These are phyloP conservation scores for Entomortierella lignicola DNA, from an alignment of 192 early-diverging fungal genomes.

Conservation along the genomic window DNA sequence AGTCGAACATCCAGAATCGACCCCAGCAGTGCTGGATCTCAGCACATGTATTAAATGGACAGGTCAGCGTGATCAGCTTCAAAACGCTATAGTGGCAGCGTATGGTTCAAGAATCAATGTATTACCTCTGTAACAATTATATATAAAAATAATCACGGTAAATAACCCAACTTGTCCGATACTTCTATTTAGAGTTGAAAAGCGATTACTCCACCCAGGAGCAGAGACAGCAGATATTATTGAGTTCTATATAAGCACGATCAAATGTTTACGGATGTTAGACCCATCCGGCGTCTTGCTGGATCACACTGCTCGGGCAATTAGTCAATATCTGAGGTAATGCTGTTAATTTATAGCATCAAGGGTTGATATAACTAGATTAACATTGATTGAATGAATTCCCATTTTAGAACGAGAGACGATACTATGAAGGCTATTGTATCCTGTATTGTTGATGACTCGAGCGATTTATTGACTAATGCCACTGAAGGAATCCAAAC, in stretches of 20 bases:
- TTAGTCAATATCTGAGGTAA: constrained; percentile 70
- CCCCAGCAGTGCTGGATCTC: constrained; percentile 70
- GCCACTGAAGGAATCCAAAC: constrained; percentile 41
- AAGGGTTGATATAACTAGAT: no score
- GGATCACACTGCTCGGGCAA: constrained; percentile 67
- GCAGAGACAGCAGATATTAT: constrained; percentile 78
- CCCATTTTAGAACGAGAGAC: constrained; percentile 56
- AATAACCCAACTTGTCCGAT: not conserved
- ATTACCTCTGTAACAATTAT: not conserved
- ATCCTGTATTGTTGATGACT: constrained; percentile 71
- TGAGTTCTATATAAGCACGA: constrained; percentile 75
- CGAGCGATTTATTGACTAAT: constrained; percentile 63
- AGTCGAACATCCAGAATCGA: constrained; percentile 75
- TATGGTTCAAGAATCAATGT: constrained; percentile 19
- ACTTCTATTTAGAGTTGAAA: constrained; percentile 52
- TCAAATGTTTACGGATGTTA: constrained; percentile 74
- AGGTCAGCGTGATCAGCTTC: constrained; percentile 46
- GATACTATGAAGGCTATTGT: constrained; percentile 79
- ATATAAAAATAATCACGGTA: not conserved
- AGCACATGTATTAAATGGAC: constrained; percentile 58
- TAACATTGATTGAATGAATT: not conserved
- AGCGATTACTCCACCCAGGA: constrained; percentile 76
- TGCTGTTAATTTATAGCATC: no score
- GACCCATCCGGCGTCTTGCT: constrained; percentile 77
- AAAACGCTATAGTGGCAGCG: constrained; percentile 31